phyloP scores from a whole-genome alignment of 108 stramenopile species.

The Conticribra guillardii region DNA sequence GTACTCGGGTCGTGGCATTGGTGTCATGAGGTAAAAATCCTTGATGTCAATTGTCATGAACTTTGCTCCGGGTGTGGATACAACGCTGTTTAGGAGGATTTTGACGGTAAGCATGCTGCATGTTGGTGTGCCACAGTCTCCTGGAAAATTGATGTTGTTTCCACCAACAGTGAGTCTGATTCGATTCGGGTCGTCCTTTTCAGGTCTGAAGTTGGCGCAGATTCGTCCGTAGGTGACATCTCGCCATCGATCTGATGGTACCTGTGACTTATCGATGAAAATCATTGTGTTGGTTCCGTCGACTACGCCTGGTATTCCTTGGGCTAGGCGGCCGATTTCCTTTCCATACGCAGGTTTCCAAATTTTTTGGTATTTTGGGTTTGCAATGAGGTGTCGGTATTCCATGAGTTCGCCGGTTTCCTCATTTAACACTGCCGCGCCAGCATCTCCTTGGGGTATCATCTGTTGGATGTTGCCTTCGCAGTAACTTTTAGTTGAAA shows the following conservation, averaged over 20 bases:
- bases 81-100: constrained; percentile 32
- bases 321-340: constrained; percentile 2
- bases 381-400: not conserved
- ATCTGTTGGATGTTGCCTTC: not conserved
- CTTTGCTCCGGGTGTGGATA: constrained; percentile 39
- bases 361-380: not conserved
- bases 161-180: constrained; percentile 9
- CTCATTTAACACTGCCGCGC: not conserved
- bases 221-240: not conserved
- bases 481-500: no score
- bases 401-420: constrained; percentile 2
- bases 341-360: not conserved
- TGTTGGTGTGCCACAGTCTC: not conserved
- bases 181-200: constrained; percentile 1
- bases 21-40: constrained; percentile 51
- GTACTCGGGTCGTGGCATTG: constrained; percentile 24
- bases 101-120: not conserved
- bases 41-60: constrained; percentile 53
- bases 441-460: constrained; percentile 6
- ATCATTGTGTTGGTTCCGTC: not conserved
- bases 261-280: not conserved
- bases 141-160: constrained; percentile 3
- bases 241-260: not conserved
- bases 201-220: not conserved
- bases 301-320: not conserved